Evolutionary conservation across 2,329 filamentous ascomycete species (phyloP).

Genomic region (Botrytis fragariae): DNA sequence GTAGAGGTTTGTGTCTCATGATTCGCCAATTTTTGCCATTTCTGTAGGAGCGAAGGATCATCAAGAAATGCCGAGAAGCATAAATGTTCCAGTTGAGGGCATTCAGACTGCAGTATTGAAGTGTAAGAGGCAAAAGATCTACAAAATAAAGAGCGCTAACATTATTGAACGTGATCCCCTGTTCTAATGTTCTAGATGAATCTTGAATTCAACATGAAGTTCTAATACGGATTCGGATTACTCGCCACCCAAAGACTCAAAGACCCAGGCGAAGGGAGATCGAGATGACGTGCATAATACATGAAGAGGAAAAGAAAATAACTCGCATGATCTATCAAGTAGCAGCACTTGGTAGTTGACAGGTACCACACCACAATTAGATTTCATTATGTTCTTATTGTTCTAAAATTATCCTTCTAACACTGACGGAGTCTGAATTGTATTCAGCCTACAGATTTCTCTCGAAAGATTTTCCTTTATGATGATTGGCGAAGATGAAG

Average conservation of each 20-base stretch:
- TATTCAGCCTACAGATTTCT: neutral
- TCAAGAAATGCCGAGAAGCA: neutral
- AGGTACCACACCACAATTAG: neutral
- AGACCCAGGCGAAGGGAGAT: neutral
- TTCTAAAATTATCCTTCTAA: neutral
- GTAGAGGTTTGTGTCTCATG: neutral
- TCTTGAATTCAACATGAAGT: neutral
- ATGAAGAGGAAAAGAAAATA: neutral
- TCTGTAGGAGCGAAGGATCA: neutral
- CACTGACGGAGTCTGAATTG: neutral
- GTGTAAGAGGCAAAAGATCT: neutral
- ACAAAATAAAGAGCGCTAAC: neutral
- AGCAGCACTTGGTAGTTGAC: neutral
- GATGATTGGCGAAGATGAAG: neutral
- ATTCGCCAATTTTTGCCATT: neutral
- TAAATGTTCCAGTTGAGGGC: neutral
- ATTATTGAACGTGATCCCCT: neutral
- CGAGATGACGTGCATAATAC: neutral
- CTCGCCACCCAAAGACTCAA: neutral
- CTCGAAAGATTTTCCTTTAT: neutral
- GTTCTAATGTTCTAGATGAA: neutral
- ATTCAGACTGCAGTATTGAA: neutral
- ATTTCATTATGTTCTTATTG: neutral
- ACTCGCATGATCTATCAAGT: neutral
- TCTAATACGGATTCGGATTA: neutral